Conservation (phyloP, 495 filamentous ascomycete species). For the Neurospora sp. region DNA sequence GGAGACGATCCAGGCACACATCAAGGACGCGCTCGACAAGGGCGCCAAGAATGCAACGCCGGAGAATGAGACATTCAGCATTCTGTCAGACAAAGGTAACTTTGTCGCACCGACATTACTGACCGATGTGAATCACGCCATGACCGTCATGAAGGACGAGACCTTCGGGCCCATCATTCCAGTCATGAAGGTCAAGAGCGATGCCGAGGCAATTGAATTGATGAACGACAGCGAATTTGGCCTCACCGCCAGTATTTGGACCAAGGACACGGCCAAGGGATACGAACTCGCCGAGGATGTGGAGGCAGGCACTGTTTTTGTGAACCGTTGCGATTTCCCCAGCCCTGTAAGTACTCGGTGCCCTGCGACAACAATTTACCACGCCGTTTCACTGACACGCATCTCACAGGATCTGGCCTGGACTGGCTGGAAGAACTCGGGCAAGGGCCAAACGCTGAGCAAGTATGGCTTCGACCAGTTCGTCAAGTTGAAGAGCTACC, state of each 20-base stretch:
- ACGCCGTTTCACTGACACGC: slow-evolving; percentile 4
- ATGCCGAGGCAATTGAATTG: slow-evolving; percentile 68
- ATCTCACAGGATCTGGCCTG: slow-evolving; percentile 75
- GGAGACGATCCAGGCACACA: slow-evolving; percentile 66
- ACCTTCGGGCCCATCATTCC: slow-evolving; percentile 94
- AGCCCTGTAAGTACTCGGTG: slow-evolving; percentile 59
- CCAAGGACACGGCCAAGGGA: slow-evolving; percentile 72
- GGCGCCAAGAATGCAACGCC: slow-evolving; percentile 81
- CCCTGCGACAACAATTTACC: not conserved
- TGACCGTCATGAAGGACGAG: slow-evolving; percentile 89
- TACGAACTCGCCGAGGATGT: slow-evolving; percentile 68
- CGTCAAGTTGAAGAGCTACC: slow-evolving; percentile 90
- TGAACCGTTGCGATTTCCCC: slow-evolving; percentile 91
- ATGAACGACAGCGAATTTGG: slow-evolving; percentile 98
- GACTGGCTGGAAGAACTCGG: slow-evolving; percentile 97
- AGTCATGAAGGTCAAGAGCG: slow-evolving; percentile 79
- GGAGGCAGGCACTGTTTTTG: slow-evolving; percentile 92
- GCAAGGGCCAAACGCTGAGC: slow-evolving; percentile 81
- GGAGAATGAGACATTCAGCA: slow-evolving; percentile 61
- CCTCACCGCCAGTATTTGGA: slow-evolving; percentile 96
- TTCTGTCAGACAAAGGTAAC: slow-evolving; percentile 62
- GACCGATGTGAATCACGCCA: slow-evolving; percentile 69
- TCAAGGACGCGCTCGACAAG: slow-evolving; percentile 74
- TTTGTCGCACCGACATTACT: slow-evolving; percentile 80
- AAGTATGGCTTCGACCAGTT: slow-evolving; percentile 91